Evolutionary conservation across 2,329 filamentous ascomycete genomes (phyloP), one percentile per base, ranked within the genome.

Genomic region (Hypoxylon sp.): DNA sequence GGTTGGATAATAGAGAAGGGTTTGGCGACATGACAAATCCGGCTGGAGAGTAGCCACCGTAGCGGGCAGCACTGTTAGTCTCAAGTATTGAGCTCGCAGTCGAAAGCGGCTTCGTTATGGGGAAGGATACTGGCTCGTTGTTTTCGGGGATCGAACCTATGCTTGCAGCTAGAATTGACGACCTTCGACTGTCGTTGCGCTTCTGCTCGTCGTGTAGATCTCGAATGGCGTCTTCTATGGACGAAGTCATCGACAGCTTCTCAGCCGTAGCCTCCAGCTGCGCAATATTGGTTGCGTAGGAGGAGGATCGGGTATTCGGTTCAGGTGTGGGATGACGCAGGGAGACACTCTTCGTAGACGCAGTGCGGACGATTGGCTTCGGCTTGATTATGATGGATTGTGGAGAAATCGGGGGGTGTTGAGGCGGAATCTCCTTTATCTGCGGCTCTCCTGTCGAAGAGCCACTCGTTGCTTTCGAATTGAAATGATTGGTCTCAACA

Each of bases 191-290:
- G 75, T 92, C 91, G 75, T 84, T 87, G 71, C 88, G 86, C 80
- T 92, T 93, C 75, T 92, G 82, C 79, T 92, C 89, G 67, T 88
- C 83, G 79, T 93, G 89, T 71, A 93, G 83, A 75, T 91, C 88
- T 65, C 91, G 87, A 73, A 94, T 94, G 72, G 92, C 91, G 81
- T 92, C 88, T 74, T 91, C 91, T 75, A 94, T 91, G 68, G 92
- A 93, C 68, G 90, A 92, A 62, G 89, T 90, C 82, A 87, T 87
- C 72, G 90, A 92, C 78, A 94, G 83, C 70, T 89, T 86, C 79
- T 94, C 91, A 52, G 92, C 92, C 10, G 89, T 90, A 71, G 91
- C 89, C 79, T 95, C 92, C 68, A 94, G 87, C 53, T 90, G 87
- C 71, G 90, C 89, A 68, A 94, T 89, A 80, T 91, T 93, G 76